Percentiles rank a stretch among this genome's conserved stretches.
Conservation (phyloP, 768 basidiomycete genomes). For the Leccinellum albellum region DNA sequence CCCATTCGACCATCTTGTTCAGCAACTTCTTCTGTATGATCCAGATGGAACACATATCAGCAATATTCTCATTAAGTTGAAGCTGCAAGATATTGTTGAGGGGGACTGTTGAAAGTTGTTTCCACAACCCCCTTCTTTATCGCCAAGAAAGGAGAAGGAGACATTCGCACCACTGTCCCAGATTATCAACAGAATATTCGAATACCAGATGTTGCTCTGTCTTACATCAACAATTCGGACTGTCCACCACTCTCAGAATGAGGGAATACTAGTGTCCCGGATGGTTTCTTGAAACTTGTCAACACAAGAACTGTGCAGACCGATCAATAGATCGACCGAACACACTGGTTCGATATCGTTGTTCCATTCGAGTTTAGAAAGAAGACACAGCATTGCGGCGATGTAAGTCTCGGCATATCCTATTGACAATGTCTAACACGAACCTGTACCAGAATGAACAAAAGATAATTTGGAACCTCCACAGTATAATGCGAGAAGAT, state of each 20-base stretch:
- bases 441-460: too few relatives aligned
- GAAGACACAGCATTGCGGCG: too few relatives aligned
- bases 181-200: not conserved
- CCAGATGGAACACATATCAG: not conserved
- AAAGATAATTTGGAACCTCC: too few relatives aligned
- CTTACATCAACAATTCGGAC: not conserved
- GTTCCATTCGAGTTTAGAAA: too few relatives aligned
- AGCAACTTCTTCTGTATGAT: not conserved
- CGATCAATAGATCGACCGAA: too few relatives aligned
- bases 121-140: not conserved
- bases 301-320: not conserved
- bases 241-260: not conserved
- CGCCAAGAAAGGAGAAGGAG: not conserved
- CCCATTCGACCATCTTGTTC: not conserved
- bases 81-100: not conserved
- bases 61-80: not conserved
- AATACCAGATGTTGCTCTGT: not conserved
- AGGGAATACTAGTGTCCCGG: not conserved
- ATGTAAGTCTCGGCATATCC: too few relatives aligned
- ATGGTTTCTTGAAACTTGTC: not conserved
- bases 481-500: too few relatives aligned
- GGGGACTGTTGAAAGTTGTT: not conserved
- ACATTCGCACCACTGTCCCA: accelerated
- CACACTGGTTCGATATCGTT: too few relatives aligned
- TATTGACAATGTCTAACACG: too few relatives aligned